Conservation (phyloP, 495 filamentous ascomycete species). For the Parathielavia appendiculata region DNA sequence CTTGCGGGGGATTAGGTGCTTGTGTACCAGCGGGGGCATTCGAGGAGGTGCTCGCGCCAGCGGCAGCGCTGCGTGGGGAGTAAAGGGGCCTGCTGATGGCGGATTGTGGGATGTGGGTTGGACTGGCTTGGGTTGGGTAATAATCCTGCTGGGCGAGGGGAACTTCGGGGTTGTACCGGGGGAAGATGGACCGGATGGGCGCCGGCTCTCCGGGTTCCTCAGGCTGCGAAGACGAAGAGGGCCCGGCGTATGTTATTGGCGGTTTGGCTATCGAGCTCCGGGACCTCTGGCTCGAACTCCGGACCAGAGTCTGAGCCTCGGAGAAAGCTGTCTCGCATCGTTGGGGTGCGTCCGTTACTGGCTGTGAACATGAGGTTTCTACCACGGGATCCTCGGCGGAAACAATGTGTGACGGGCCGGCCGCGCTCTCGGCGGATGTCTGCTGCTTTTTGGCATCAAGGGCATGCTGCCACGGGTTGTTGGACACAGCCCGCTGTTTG, state of each 20-base stretch:
- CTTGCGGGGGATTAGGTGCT: neutral
- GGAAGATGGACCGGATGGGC: constrained; percentile 61
- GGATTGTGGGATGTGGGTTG: constrained; percentile 50
- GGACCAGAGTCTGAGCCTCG: constrained; percentile 45
- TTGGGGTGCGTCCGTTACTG: constrained; percentile 36
- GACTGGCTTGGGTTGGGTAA: constrained; percentile 53
- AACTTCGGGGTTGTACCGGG: constrained; percentile 68
- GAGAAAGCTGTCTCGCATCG: constrained; percentile 48
- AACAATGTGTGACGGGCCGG: constrained; percentile 24
- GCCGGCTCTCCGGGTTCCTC: constrained; percentile 27
- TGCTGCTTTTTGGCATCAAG: constrained; percentile 23
- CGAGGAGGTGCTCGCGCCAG: constrained; percentile 19
- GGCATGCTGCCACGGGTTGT: constrained; percentile 34
- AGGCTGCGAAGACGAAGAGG: constrained; percentile 23
- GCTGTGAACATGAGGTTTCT: constrained; percentile 25
- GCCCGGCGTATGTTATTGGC: constrained; percentile 29
- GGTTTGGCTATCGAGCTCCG: constrained; percentile 47
- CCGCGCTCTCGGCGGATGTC: constrained; percentile 14
- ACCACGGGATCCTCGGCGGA: constrained; percentile 25
- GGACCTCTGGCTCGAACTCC: constrained; percentile 43
- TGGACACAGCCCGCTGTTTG: constrained; percentile 29
- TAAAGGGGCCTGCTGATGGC: constrained; percentile 55
- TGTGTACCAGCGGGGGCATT: neutral
- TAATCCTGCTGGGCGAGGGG: constrained; percentile 66
- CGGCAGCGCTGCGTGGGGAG: constrained; percentile 38